phyloP scores from a whole-genome alignment of 352 stramenopile species.

The Thraustochytrium striatum region DNA sequence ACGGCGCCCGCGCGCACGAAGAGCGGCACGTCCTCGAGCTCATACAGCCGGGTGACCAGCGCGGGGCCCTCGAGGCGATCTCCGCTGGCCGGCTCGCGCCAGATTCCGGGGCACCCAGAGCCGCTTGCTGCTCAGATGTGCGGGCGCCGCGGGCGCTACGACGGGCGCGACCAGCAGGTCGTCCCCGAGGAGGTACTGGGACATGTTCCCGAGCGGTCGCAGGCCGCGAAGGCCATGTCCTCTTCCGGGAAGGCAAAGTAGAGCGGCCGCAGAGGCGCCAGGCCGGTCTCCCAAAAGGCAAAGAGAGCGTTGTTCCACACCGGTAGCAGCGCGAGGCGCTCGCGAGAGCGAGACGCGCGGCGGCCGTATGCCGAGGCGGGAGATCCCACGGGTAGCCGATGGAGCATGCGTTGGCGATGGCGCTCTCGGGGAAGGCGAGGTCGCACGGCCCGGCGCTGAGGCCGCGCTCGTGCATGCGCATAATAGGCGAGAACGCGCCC shows the following conservation, averaged over 20 bases:
- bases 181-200: constrained; percentile 61
- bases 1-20: constrained; percentile 56
- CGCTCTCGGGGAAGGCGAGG: neutral
- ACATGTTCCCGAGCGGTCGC: constrained; percentile 24
- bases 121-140: constrained; percentile 48
- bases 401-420: neutral
- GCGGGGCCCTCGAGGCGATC: constrained; percentile 50
- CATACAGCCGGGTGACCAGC: constrained; percentile 52
- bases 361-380: constrained; percentile 53
- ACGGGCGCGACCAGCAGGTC: constrained; percentile 60
- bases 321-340: constrained; percentile 56
- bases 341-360: constrained; percentile 53
- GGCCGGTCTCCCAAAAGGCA: constrained; percentile 51
- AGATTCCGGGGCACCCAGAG: constrained; percentile 61
- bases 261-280: constrained; percentile 56
- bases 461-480: constrained; percentile 58
- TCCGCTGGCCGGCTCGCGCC: constrained; percentile 56
- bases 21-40: constrained; percentile 54
- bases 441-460: constrained; percentile 49
- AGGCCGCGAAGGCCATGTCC: constrained; percentile 55
- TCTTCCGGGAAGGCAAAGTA: constrained; percentile 59
- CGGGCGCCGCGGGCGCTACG: constrained; percentile 31
- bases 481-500: constrained; percentile 57
- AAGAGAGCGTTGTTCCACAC: constrained; percentile 59
- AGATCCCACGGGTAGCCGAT: constrained; percentile 55